Evolutionary conservation across 2,329 filamentous ascomycete genomes (phyloP).

Genomic region (Arthrobotrys conoides): DNA sequence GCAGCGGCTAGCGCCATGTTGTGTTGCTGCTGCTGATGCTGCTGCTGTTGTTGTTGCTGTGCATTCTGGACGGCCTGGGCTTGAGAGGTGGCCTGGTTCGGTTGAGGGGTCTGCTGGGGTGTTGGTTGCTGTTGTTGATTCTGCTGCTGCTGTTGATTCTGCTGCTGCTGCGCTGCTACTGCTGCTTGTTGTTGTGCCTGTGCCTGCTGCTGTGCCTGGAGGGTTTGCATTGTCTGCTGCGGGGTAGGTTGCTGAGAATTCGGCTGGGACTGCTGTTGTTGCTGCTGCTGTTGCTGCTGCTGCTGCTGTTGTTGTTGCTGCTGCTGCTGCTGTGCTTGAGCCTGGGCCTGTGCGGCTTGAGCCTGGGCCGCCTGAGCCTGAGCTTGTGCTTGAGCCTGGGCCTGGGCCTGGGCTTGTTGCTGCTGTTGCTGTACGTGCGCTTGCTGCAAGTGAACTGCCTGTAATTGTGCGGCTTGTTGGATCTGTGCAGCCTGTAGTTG

Average conservation of each 20-base stretch:
- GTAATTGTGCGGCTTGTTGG: constrained; percentile 64
- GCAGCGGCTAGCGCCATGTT: constrained; percentile 63
- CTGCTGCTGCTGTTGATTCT: constrained; percentile 23
- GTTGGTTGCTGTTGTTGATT: constrained; percentile 66
- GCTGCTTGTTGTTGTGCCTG: constrained; percentile 65
- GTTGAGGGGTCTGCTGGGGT: constrained; percentile 66
- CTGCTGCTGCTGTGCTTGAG: constrained; percentile 59
- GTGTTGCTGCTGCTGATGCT: constrained; percentile 67
- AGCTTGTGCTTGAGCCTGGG: constrained; percentile 60
- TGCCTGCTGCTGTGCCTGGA: constrained; percentile 27
- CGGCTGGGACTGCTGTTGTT: constrained; percentile 63
- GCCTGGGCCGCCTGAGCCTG: constrained; percentile 65
- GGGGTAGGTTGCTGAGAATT: constrained; percentile 63
- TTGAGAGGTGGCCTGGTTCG: constrained; percentile 62
- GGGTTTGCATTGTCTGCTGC: constrained; percentile 41
- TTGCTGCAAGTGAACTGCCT: constrained; percentile 63
- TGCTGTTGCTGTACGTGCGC: constrained; percentile 64
- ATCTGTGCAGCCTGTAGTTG: constrained; percentile 59
- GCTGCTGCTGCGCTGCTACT: constrained; percentile 65
- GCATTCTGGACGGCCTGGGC: constrained; percentile 66
- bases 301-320: constrained; percentile 61
- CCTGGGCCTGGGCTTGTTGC: constrained; percentile 52
- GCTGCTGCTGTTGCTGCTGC: constrained; percentile 66
- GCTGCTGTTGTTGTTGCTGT: constrained; percentile 65
- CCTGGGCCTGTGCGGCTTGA: constrained; percentile 57